These are phyloP conservation scores for Zarea fungicola DNA, from an alignment of 2,329 filamentous ascomycete genomes.

Conservation along the genomic window DNA sequence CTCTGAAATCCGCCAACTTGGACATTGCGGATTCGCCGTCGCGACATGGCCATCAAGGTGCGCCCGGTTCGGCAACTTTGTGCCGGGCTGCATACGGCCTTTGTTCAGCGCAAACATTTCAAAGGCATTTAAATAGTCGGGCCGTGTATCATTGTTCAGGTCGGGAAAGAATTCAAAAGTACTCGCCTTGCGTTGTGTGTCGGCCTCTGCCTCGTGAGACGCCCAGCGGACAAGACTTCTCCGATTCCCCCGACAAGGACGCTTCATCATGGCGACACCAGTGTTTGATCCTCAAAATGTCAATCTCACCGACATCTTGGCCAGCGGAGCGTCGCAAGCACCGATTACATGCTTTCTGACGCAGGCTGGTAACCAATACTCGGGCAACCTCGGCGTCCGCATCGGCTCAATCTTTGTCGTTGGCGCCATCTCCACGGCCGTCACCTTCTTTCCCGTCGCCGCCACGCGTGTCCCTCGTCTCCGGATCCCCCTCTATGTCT, in stretches of 20 bases:
- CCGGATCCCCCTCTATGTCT: slow-evolving; percentile 58
- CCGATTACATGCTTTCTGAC: not conserved
- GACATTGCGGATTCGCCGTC: too few relatives aligned
- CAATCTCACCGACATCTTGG: not conserved
- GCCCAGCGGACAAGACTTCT: not conserved
- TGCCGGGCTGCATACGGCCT: not conserved
- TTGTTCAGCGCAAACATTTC: not conserved
- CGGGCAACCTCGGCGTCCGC: slow-evolving; percentile 57
- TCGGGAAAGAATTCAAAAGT: not conserved
- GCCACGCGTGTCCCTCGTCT: slow-evolving; percentile 43
- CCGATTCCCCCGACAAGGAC: not conserved
- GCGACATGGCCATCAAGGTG: not conserved
- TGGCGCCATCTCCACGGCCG: slow-evolving; percentile 53
- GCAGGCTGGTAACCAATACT: slow-evolving; percentile 42
- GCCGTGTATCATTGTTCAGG: not conserved
- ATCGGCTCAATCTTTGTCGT: slow-evolving; percentile 74
- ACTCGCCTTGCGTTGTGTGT: too few relatives aligned
- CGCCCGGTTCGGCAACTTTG: not conserved
- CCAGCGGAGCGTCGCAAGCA: not conserved
- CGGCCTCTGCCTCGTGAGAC: not conserved
- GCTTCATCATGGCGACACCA: not conserved
- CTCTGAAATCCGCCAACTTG: too few relatives aligned
- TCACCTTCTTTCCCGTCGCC: slow-evolving; percentile 63
- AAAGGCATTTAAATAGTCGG: not conserved
- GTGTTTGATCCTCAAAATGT: not conserved